Conservation (phyloP, 2,329 filamentous ascomycete species). For the Huntiella decipiens region DNA sequence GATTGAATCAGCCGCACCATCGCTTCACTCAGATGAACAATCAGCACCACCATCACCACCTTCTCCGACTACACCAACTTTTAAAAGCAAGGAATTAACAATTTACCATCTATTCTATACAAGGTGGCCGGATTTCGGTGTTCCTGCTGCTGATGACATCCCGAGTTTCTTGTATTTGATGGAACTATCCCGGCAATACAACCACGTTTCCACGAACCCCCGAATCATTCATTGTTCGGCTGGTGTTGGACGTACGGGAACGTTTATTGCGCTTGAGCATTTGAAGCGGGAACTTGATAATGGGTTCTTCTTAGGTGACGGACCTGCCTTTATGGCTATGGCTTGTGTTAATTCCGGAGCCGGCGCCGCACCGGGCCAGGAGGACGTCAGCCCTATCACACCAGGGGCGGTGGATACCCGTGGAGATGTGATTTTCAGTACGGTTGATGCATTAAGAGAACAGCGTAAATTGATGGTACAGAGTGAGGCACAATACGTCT, state of each 20-base stretch:
- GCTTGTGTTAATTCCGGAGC: not conserved
- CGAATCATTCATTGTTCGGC: slow-evolving; percentile 78
- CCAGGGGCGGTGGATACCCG: slow-evolving; percentile 19
- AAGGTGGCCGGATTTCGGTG: slow-evolving; percentile 78
- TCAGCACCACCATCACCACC: too few species aligned
- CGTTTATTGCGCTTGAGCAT: slow-evolving; percentile 91
- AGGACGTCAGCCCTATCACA: slow-evolving; percentile 14
- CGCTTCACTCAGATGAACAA: too few species aligned
- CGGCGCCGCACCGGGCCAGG: slow-evolving; percentile 7
- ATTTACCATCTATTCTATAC: slow-evolving; percentile 76
- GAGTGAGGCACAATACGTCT: slow-evolving; percentile 62
- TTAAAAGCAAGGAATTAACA: slow-evolving; percentile 33
- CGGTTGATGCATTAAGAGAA: slow-evolving; percentile 62
- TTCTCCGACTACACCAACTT: not conserved
- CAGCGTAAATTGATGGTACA: slow-evolving; percentile 96
- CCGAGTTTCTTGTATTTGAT: slow-evolving; percentile 51
- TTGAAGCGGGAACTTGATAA: slow-evolving; percentile 64
- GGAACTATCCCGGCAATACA: slow-evolving; percentile 40
- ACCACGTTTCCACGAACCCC: slow-evolving; percentile 34
- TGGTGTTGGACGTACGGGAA: slow-evolving; percentile 82
- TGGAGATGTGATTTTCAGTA: slow-evolving; percentile 48
- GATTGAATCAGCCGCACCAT: too few species aligned
- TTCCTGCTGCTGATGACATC: slow-evolving; percentile 51
- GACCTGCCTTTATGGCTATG: slow-evolving; percentile 12
- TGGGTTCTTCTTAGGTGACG: slow-evolving; percentile 39